Evolutionary conservation across 805 yeast genomes (phyloP).

Genomic region (Jamesozyma hellenica): DNA sequence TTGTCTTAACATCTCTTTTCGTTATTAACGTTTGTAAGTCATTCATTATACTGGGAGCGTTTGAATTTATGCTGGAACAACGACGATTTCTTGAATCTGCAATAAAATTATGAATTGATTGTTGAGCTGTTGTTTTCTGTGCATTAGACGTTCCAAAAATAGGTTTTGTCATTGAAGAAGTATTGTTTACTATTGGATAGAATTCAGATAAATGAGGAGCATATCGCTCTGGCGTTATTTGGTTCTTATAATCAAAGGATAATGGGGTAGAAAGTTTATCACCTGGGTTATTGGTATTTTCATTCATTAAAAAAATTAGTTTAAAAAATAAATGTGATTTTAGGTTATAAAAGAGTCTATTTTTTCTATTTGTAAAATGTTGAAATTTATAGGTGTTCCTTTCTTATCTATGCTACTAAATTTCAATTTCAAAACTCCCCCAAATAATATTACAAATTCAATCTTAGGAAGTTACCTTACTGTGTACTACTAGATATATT

Average conservation of each 20-base stretch:
- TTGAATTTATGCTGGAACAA: slow-evolving; percentile 35
- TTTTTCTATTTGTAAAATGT: no score
- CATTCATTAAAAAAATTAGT: no score
- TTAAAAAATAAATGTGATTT: no score
- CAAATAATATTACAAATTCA: no score
- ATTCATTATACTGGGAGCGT: slow-evolving; percentile 35
- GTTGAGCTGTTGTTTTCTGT: slow-evolving; percentile 1
- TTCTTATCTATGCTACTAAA: no score
- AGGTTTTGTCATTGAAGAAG: background rate
- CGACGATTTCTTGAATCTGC: slow-evolving; percentile 6
- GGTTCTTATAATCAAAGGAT: background rate
- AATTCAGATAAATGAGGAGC: slow-evolving; percentile 52
- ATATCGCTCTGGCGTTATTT: slow-evolving; percentile 15
- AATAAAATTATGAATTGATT: background rate
- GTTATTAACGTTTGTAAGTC: slow-evolving; percentile 56
- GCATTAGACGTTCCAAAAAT: background rate
- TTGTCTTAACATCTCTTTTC: slow-evolving; percentile 45
- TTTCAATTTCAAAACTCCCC: no score
- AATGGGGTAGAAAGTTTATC: no score
- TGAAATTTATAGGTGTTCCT: no score
- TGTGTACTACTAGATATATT: no score
- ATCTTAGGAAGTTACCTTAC: no score
- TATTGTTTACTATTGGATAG: slow-evolving; percentile 39
- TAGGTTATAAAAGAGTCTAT: no score
- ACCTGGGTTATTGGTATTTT: no score